Evolutionary conservation across 768 basidiomycete species (phyloP).

Genomic region (Podaxis carcinomalis): DNA sequence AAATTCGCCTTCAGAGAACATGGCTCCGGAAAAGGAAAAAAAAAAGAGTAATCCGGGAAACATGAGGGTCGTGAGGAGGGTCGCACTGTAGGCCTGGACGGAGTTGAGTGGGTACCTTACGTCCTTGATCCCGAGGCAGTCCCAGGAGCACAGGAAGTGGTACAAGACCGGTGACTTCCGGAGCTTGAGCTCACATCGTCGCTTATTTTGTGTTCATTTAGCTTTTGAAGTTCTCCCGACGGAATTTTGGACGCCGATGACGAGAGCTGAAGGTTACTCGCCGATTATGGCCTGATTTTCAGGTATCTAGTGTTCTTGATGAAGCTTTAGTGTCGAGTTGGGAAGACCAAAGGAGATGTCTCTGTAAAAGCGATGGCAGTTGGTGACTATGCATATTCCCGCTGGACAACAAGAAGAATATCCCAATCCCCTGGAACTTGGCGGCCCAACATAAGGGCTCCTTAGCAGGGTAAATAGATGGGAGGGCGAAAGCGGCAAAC

Average conservation of each 20-base stretch:
- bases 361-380: background rate
- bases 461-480: too few species aligned
- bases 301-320: background rate
- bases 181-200: background rate
- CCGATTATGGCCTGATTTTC: constrained; percentile 1
- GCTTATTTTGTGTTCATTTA: background rate
- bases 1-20: background rate
- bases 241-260: constrained; percentile 4
- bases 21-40: background rate
- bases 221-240: constrained; percentile 2
- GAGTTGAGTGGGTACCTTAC: background rate
- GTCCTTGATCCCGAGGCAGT: background rate
- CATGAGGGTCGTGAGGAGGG: too few species aligned
- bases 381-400: background rate
- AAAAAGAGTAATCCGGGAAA: background rate
- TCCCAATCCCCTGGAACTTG: too few species aligned
- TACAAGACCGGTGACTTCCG: background rate
- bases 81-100: too few species aligned
- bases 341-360: background rate
- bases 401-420: background rate
- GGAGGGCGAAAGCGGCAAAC: too few species aligned
- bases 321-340: background rate
- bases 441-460: too few species aligned
- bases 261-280: background rate
- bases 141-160: background rate